Base-by-base conservation (phyloP, 768 basidiomycete genomes). In the Nidularia pulvinata region DNA sequence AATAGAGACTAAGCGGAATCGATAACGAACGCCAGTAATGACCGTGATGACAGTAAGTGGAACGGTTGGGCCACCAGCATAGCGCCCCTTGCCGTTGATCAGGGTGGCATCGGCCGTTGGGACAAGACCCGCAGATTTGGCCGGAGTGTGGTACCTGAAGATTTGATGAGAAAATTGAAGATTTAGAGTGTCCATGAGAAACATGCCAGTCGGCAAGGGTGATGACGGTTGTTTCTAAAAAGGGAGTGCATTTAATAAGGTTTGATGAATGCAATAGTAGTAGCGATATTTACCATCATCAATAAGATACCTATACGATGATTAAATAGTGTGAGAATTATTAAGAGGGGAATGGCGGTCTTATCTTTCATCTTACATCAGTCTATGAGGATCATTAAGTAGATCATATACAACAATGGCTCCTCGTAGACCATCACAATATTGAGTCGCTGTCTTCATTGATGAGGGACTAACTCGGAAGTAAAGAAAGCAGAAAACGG, bases 351-450 rank as follows among this genome's bases (percentile, higher is more conserved):
- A 30, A 30, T 30, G 25, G 25, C 25, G 25, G 25, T 30, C 25
- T 30, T 30, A 30, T 30, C 25, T 30, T 30, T 30, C 25, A 30
- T 30, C 48, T 46, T 37, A 57, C 56, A 53, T 51, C 6, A 5
- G 9, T 10, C 33, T 53, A 46, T 63, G 60, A 34, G 68, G 68
- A 48, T 67, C 65, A 19, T 58, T 37, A 5, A 48, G 52, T 43
- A 77, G 78, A 51, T 67, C 65, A 42, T 67, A 65, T 14, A 78
- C 59, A 16, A 79, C 63, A 32, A 78, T 13, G 7, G 70, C 65
- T 1, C 78, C 79, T 43, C 78, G 62, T 47, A 80, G 62, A 1
- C 78, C 78, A 50, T 80, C 79, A 39, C 78, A 80, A 51, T 79
- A 79, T 56, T 80, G 78, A 1, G 69, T 68, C 75, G 76, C 57